Conservation (phyloP, 2,329 filamentous ascomycete species). For the Penicillium sp. region DNA sequence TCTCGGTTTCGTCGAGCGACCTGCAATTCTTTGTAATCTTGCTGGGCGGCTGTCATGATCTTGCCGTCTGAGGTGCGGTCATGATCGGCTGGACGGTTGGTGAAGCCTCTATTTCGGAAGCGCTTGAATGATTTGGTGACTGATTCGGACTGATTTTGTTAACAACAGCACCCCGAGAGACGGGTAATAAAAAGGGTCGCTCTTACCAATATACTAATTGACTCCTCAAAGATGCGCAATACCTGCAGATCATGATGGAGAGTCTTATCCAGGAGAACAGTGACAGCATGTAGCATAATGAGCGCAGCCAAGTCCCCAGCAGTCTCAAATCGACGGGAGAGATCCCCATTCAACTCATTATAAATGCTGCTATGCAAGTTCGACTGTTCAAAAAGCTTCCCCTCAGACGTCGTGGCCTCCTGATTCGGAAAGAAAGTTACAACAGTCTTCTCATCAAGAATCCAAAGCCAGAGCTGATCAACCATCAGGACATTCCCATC, state of each 20-base stretch:
- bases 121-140: slow-evolving; percentile 62
- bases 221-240: slow-evolving; percentile 65
- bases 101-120: slow-evolving; percentile 59
- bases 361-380: slow-evolving; percentile 64
- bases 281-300: slow-evolving; percentile 61
- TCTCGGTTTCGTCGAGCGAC: slow-evolving; percentile 59
- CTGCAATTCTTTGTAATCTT: slow-evolving; percentile 48
- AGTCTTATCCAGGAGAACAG: slow-evolving; percentile 58
- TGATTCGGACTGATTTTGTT: slow-evolving; percentile 52
- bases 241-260: slow-evolving; percentile 62
- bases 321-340: slow-evolving; percentile 61
- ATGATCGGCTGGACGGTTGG: slow-evolving; percentile 38
- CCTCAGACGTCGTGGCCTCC: slow-evolving; percentile 35
- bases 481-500: slow-evolving; percentile 60
- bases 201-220: slow-evolving; percentile 60
- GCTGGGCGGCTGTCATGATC: slow-evolving; percentile 32
- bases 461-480: slow-evolving; percentile 62
- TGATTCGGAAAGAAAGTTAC: slow-evolving; percentile 37
- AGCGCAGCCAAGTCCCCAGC: slow-evolving; percentile 61
- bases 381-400: slow-evolving; percentile 46
- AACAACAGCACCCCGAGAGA: neutral
- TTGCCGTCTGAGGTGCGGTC: slow-evolving; percentile 30
- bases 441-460: slow-evolving; percentile 37
- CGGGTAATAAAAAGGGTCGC: too few relatives aligned
- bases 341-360: slow-evolving; percentile 64